These are phyloP conservation scores for Populus euphratica DNA, from an alignment of 345 rosid genomes.

Conservation along the genomic window DNA sequence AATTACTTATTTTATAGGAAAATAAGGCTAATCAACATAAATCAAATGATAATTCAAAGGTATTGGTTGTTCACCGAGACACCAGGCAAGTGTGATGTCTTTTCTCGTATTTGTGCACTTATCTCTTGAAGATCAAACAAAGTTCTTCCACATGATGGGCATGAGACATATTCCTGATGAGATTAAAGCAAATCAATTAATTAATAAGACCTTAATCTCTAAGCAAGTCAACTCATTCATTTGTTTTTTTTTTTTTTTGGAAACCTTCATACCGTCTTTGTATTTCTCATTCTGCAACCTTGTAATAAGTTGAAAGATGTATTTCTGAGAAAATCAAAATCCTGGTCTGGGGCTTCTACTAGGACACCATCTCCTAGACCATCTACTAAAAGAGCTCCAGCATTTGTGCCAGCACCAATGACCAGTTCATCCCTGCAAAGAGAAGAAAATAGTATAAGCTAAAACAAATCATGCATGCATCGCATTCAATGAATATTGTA, in stretches of 20 bases:
- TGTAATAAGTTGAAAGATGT: constrained; percentile 93
- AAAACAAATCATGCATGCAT: constrained; percentile 1
- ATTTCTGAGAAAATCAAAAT: constrained; percentile 77
- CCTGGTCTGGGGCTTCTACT: constrained; percentile 82
- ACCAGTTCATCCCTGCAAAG: constrained; percentile 84
- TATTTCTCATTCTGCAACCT: constrained; percentile 99
- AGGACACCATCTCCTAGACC: constrained; percentile 95
- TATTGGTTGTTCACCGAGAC: constrained; percentile 60
- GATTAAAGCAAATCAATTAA: constrained; percentile 11
- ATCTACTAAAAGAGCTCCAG: constrained; percentile 87
- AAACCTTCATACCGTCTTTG: constrained; percentile 69
- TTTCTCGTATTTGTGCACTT: constrained; percentile 86
- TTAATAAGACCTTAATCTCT: neutral
- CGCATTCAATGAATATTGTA: neutral
- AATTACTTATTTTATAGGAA: neutral
- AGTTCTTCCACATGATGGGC: constrained; percentile 98
- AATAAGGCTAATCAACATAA: neutral
- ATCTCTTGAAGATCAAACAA: constrained; percentile 94
- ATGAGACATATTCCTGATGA: constrained; percentile 84
- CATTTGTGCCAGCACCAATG: constrained; percentile 78
- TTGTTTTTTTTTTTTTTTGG: neutral
- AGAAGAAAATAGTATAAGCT: constrained; percentile 16
- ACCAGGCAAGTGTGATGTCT: constrained; percentile 94
- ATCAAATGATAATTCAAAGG: constrained; percentile 5
- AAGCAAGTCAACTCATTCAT: neutral